Evolutionary conservation across 2,329 filamentous ascomycete species (phyloP).

Genomic region (Pezizomycotina sp.): DNA sequence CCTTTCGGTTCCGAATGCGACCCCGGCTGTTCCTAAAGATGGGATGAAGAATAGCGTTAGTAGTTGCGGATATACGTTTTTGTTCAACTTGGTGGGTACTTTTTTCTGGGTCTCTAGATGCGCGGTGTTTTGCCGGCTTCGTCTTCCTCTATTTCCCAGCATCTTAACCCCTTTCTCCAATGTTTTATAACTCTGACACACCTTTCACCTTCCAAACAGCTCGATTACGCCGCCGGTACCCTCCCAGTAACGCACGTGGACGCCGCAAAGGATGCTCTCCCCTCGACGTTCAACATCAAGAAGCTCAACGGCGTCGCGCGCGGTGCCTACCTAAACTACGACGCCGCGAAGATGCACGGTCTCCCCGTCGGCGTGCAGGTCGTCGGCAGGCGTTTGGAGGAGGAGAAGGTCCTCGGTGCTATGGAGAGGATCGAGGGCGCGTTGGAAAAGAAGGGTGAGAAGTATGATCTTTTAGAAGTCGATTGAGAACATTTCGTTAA

Average conservation of each 20-base stretch:
- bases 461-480: conserved; percentile 33
- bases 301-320: conserved; percentile 62
- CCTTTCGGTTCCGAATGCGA: conserved; percentile 72
- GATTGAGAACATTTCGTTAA: too few species aligned
- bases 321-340: conserved; percentile 74
- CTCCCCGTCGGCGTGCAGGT: conserved; percentile 76
- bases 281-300: conserved; percentile 42
- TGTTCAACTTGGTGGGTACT: conserved; percentile 63
- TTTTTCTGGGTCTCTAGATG: background rate
- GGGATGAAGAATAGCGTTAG: conserved; percentile 74
- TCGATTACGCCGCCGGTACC: conserved; percentile 73
- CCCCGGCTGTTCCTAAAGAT: conserved; percentile 70
- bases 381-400: conserved; percentile 61
- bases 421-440: conserved; percentile 68
- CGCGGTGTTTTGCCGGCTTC: too few species aligned
- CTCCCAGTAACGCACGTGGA: conserved; percentile 78
- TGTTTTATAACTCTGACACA: background rate
- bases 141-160: background rate
- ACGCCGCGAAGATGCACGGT: conserved; percentile 68
- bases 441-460: conserved; percentile 37
- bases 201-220: conserved; percentile 31
- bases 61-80: conserved; percentile 80
- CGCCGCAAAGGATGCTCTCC: conserved; percentile 46
- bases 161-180: background rate
- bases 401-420: conserved; percentile 69